These are phyloP conservation scores for Dendrostoma leiphaemia DNA, from an alignment of 2,329 filamentous ascomycete species.

Conservation along the genomic window DNA sequence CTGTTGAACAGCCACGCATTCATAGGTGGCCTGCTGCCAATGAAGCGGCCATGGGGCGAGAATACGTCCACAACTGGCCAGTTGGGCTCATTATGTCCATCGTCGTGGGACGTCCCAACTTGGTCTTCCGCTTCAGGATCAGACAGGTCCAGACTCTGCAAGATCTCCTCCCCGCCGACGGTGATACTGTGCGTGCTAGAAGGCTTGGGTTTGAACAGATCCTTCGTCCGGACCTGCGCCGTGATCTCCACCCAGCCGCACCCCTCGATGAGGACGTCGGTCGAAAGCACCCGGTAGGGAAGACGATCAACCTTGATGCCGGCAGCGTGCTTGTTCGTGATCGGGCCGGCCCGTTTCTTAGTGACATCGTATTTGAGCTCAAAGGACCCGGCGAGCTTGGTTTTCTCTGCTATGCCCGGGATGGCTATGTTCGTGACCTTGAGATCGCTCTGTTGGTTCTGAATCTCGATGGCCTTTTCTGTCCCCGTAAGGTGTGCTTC, in stretches of 20 bases:
- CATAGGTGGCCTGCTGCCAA: constrained; percentile 66
- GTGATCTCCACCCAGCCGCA: constrained; percentile 91
- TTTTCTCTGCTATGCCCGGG: constrained; percentile 55
- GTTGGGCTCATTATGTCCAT: constrained; percentile 31
- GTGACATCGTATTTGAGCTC: constrained; percentile 81
- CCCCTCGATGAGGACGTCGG: constrained; percentile 87
- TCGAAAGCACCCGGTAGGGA: constrained; percentile 75
- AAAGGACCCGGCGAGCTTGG: constrained; percentile 72
- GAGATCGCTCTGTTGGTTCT: constrained; percentile 59
- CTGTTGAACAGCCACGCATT: constrained; percentile 67
- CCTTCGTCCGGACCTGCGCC: constrained; percentile 70
- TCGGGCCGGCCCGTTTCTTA: constrained; percentile 68
- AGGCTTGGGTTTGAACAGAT: constrained; percentile 31
- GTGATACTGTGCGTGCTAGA: constrained; percentile 1
- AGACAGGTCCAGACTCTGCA: constrained; percentile 29
- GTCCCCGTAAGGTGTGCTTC: constrained; percentile 74
- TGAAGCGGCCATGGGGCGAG: constrained; percentile 77
- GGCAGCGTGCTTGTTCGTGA: constrained; percentile 62
- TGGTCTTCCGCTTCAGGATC: constrained; percentile 20
- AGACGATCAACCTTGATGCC: constrained; percentile 65
- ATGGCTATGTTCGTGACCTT: constrained; percentile 63
- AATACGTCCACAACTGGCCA: constrained; percentile 82
- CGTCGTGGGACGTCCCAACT: not conserved
- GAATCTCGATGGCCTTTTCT: constrained; percentile 73
- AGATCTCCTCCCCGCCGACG: constrained; percentile 17